Percentiles rank a stretch among this genome's conserved stretches.
Conservation (phyloP, 345 rosid genomes). For the Sisymbrium altissimum region DNA sequence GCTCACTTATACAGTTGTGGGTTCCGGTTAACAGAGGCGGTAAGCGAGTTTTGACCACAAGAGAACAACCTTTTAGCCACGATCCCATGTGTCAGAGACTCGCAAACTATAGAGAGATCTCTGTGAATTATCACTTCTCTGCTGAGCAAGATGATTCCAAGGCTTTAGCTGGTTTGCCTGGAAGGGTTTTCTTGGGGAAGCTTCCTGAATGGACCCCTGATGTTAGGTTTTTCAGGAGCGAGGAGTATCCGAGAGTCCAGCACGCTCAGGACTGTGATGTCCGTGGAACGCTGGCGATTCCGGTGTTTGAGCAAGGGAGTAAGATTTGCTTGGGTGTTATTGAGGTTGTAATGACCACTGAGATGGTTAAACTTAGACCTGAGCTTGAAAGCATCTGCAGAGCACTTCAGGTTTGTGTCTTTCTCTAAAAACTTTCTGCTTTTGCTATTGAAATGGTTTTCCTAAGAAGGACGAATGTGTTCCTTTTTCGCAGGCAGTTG, state of each 20-base stretch:
- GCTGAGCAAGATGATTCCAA: slow-evolving; percentile 63
- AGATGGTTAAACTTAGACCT: slow-evolving; percentile 57
- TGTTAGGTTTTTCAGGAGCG: slow-evolving; percentile 80
- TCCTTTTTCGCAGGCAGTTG: slow-evolving; percentile 60
- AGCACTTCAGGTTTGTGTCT: slow-evolving; percentile 76
- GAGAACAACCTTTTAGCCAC: slow-evolving; percentile 65
- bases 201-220: slow-evolving; percentile 98
- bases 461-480: not conserved
- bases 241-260: slow-evolving; percentile 71
- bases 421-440: not conserved
- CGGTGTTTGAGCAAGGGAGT: slow-evolving; percentile 85
- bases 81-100: slow-evolving; percentile 56
- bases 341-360: slow-evolving; percentile 80
- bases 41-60: slow-evolving; percentile 56
- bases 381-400: slow-evolving; percentile 82
- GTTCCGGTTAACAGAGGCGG: slow-evolving; percentile 76
- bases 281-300: slow-evolving; percentile 85
- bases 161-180: slow-evolving; percentile 69
- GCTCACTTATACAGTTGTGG: slow-evolving; percentile 83
- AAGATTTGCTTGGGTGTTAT: slow-evolving; percentile 83
- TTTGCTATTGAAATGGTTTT: not conserved
- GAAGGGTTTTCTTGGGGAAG: slow-evolving; percentile 77
- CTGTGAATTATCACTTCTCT: slow-evolving; percentile 67
- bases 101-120: slow-evolving; percentile 71
- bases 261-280: slow-evolving; percentile 76